Evolutionary conservation across 331 rosid species (phyloP).

Genomic region (Quercus lobata): DNA sequence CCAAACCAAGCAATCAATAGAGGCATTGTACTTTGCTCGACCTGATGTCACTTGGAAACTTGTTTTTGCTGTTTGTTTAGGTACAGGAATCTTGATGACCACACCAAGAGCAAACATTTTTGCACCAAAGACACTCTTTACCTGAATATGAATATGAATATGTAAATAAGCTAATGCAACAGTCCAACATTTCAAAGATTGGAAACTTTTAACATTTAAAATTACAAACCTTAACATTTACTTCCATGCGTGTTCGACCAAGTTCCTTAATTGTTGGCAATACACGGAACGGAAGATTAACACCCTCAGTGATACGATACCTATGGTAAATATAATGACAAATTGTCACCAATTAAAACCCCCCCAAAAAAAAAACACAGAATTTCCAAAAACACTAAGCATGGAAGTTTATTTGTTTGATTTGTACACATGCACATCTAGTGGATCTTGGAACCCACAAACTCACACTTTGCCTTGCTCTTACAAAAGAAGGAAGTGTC

Average conservation of each 20-base stretch:
- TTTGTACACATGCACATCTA: no score
- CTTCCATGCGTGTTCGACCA: slow-evolving; percentile 98
- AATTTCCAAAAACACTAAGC: background rate
- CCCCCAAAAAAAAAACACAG: background rate
- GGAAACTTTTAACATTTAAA: slow-evolving; percentile 7
- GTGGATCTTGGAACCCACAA: no score
- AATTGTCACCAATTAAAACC: background rate
- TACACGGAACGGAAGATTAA: slow-evolving; percentile 97
- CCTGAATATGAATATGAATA: slow-evolving; percentile 43
- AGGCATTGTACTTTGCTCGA: slow-evolving; percentile 88
- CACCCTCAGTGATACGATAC: slow-evolving; percentile 99
- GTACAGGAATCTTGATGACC: slow-evolving; percentile 96
- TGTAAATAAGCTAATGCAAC: slow-evolving; percentile 10
- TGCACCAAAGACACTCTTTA: slow-evolving; percentile 92
- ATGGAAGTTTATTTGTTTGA: background rate
- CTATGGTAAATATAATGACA: slow-evolving; percentile 27
- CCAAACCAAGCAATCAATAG: slow-evolving; percentile 98
- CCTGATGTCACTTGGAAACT: slow-evolving; percentile 97
- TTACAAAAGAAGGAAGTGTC: no score
- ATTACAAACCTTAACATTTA: slow-evolving; percentile 83
- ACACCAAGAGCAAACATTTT: slow-evolving; percentile 99
- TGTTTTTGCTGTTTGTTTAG: slow-evolving; percentile 96
- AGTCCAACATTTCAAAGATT: background rate
- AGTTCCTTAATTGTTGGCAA: slow-evolving; percentile 98
- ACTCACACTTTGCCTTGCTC: no score